Evolutionary conservation across 495 filamentous ascomycete species (phyloP), one percentile per base, ranked within the genome.

Genomic region (Penicillium salamii): DNA sequence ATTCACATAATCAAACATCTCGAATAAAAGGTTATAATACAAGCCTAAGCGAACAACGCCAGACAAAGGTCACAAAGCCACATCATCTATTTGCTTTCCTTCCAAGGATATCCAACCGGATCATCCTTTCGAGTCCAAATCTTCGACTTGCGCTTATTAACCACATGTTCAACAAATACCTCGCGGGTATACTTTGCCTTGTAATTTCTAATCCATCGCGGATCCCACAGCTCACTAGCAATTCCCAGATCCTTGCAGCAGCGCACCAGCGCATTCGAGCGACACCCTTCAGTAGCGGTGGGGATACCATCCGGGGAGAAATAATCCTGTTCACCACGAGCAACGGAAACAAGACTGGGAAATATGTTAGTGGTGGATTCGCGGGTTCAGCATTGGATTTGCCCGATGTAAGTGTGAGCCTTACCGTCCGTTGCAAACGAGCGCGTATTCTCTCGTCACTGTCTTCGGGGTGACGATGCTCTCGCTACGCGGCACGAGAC

Each of bases 241-340:
- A 98, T 86, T 11, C 93, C 93, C 18, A 98, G 78, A 68, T 98
- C 93, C 72, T 98, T 98, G 74, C 95, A 97, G 74, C 90, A 96
- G 19, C 93, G 87, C 77, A 96, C 89, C 46, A 98, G 77, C 15
- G 93, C 93, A 66, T 97, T 98, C 14, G 90, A 96, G 66, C 96
- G 95, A 75, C 90, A 95, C 15, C 93, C 93, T 68, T 98, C 93
- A 24, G 91, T 91, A 0, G 95, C 93, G 2, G 91, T 97, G n/a
- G 93, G 90, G 50, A 98, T 93, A 38, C 88, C 89, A 46, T 95
- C 90, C 11, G 89, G 84, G 44, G 81, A 83, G 70, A 97, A 98
- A 69, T 97, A 98, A 50, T 90, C 83, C 69, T 96, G 91, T 68
- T 97, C 95, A 63, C 93, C 93, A 42, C 95, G 86, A 1, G 93